Percentiles rank a stretch among this genome's conserved stretches.
These are phyloP conservation scores for Cyanodermella asteris DNA, from an alignment of 2,329 filamentous ascomycete genomes.

Conservation along the genomic window DNA sequence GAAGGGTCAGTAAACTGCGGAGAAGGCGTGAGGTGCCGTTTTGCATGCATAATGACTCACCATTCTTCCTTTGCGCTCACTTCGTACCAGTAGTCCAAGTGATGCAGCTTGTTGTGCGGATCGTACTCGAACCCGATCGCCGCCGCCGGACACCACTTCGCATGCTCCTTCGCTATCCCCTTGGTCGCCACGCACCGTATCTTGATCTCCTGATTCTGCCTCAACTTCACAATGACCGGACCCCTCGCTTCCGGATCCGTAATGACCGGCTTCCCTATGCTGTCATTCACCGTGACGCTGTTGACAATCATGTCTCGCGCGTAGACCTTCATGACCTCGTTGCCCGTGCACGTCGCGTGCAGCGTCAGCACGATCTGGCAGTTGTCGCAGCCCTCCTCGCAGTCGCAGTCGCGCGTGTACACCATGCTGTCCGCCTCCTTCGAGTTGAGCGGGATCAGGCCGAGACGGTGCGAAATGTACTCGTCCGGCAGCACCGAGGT, in stretches of 20 bases:
- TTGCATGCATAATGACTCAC: constrained; percentile 30
- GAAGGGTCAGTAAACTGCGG: constrained; percentile 15
- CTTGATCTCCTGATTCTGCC: constrained; percentile 73
- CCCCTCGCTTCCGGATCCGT: constrained; percentile 64
- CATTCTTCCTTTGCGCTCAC: constrained; percentile 63
- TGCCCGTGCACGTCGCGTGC: constrained; percentile 64
- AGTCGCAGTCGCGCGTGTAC: constrained; percentile 88
- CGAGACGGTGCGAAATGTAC: constrained; percentile 80
- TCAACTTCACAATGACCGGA: constrained; percentile 71
- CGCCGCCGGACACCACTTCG: constrained; percentile 86
- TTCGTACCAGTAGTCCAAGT: constrained; percentile 91
- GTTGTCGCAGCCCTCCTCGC: constrained; percentile 81
- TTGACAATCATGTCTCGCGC: constrained; percentile 66
- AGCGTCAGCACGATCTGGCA: constrained; percentile 73
- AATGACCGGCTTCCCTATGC: constrained; percentile 62
- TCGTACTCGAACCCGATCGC: constrained; percentile 97
- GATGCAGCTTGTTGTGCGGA: constrained; percentile 83
- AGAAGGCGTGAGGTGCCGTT: background rate
- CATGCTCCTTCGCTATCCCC: constrained; percentile 95
- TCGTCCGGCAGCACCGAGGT: constrained; percentile 93
- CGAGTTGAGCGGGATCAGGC: constrained; percentile 69
- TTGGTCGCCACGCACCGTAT: constrained; percentile 91
- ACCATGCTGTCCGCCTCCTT: constrained; percentile 61
- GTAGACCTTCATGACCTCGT: constrained; percentile 84
- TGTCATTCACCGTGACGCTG: constrained; percentile 46